phyloP scores from a whole-genome alignment of 1,139 yeast genomes.

The Taphrina sp. region DNA sequence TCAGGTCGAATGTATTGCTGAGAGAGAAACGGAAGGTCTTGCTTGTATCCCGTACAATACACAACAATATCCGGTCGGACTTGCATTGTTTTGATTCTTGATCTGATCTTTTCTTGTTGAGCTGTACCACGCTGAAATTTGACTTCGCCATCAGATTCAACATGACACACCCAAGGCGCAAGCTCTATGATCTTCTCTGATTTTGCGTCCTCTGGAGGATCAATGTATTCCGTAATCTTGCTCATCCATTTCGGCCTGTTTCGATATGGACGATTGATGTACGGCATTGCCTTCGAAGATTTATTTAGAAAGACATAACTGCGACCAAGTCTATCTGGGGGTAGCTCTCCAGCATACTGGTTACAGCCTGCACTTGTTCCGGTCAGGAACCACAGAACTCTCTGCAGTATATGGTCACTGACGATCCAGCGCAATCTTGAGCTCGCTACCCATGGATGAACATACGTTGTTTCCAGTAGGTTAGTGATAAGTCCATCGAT shows the following conservation, averaged over 20 bases:
- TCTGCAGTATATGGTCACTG: neutral
- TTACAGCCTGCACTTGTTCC: neutral
- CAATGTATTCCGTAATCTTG: neutral
- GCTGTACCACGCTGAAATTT: neutral
- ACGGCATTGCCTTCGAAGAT: neutral
- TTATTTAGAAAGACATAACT: neutral
- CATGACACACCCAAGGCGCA: neutral
- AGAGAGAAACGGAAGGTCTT: neutral
- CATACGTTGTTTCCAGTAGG: neutral
- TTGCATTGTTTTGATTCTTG: neutral
- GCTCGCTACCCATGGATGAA: neutral
- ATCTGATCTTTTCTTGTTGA: neutral
- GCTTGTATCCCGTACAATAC: neutral
- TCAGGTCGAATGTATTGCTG: neutral
- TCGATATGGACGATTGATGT: neutral
- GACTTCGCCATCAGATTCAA: neutral
- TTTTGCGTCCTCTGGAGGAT: conserved; percentile 1
- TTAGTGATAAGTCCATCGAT: conserved; percentile 4
- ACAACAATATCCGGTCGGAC: neutral
- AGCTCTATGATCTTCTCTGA: neutral
- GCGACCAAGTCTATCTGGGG: conserved; percentile 3
- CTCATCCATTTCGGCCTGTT: neutral
- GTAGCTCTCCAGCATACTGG: neutral
- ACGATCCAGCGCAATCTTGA: neutral
- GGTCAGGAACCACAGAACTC: neutral